These are phyloP conservation scores for Magnusiomyces tetraspermus DNA, from an alignment of 1,139 yeast genomes.

Conservation along the genomic window DNA sequence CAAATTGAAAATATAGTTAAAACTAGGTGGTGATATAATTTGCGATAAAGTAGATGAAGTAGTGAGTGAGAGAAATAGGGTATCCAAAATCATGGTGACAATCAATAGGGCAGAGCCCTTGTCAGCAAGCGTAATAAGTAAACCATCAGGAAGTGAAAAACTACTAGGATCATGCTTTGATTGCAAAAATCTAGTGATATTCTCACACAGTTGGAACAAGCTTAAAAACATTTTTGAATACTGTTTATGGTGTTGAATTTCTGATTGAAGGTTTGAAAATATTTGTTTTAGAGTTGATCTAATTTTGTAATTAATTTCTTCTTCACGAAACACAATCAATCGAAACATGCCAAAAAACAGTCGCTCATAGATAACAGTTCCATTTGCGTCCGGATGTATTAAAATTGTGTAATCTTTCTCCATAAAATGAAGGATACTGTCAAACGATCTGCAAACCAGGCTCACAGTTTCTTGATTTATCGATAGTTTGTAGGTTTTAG, in stretches of 20 bases:
- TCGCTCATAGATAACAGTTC: not conserved
- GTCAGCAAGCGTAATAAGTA: not conserved
- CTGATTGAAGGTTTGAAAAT: not conserved
- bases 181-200: not conserved
- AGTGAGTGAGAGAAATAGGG: conserved; percentile 5
- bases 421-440: not conserved
- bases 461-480: not conserved
- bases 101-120: not conserved
- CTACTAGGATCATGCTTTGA: not conserved
- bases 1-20: not conserved
- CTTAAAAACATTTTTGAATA: not conserved
- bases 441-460: not conserved
- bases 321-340: not conserved
- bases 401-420: not conserved
- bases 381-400: not conserved
- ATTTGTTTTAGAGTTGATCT: not conserved
- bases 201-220: not conserved
- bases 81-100: conserved; percentile 7
- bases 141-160: not conserved
- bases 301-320: not conserved
- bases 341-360: not conserved
- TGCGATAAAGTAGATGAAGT: conserved; percentile 2
- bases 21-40: not conserved
- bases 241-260: not conserved
- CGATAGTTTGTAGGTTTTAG: not conserved